These are phyloP conservation scores for Rubroshorea leprosula DNA, from an alignment of 345 rosid genomes.

Conservation along the genomic window DNA sequence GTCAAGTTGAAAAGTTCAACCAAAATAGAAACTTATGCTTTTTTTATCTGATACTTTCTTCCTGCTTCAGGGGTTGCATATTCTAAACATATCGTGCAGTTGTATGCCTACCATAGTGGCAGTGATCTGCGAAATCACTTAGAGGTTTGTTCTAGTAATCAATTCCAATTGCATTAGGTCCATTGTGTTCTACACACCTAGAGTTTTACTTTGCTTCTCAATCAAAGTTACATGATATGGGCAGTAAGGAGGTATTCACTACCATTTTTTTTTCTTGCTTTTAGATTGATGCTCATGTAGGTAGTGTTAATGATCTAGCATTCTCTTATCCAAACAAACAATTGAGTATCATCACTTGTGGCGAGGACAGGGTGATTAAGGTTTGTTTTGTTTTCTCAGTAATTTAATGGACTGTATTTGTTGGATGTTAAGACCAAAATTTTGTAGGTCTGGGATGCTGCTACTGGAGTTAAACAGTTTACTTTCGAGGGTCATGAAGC, in stretches of 20 bases:
- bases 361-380: constrained; percentile 76
- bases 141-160: constrained; percentile 49
- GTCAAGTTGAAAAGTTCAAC: constrained; percentile 3
- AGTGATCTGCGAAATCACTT: constrained; percentile 56
- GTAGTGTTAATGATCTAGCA: constrained; percentile 82
- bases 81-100: constrained; percentile 72
- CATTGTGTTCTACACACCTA: neutral
- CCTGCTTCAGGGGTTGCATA: constrained; percentile 72
- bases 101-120: constrained; percentile 59
- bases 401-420: constrained; percentile 5
- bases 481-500: constrained; percentile 84
- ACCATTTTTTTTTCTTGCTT: constrained; percentile 6
- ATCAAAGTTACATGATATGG: neutral
- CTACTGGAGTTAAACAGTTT: constrained; percentile 43
- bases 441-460: constrained; percentile 83
- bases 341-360: constrained; percentile 65
- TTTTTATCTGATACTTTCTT: constrained; percentile 13
- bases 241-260: constrained; percentile 12
- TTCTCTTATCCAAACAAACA: constrained; percentile 74
- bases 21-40: neutral
- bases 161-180: neutral
- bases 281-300: constrained; percentile 85
- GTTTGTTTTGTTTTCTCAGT: constrained; percentile 29
- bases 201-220: neutral
- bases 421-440: constrained; percentile 13